Base-by-base conservation (phyloP, 345 rosid genomes). In the Corymbia maculata region DNA sequence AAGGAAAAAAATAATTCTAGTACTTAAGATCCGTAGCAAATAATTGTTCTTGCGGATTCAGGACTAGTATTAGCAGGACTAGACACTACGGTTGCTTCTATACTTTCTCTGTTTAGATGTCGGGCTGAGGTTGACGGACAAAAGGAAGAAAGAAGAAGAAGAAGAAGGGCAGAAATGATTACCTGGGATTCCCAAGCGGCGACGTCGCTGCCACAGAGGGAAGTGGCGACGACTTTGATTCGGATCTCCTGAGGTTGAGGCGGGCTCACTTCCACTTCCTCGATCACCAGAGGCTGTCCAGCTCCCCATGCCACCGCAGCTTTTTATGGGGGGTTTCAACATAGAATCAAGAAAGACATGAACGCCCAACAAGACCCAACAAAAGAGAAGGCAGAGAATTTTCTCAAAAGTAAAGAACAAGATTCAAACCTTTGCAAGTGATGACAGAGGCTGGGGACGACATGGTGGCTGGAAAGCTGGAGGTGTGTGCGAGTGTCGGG, bases 221-320 rank as follows among this genome's bases (percentile, higher is more conserved):
- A 97, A 82, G 99, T 94, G 91, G 93, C 94, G 79, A 95, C 94
- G 6, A 97, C 97, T 93, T 96, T 95, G 91, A 97, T 90, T 86
- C 99, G 91, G 86, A 98, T 96, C 96, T 98, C 99, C 52, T 87
- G 90, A 12, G 96, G 92, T 53, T 91, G 94, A 4, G 99, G 99
- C 79, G 99, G 96, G 89, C 93, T 92, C 86, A 97, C 96, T 92
- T 97, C 93, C 47, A 97, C 97, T 90, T 98, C 94, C 92, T 97
- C 98, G 85, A 98, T 92, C 80, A 97, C 96, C 92, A 98, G 86
- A 36, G 92, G 92, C 94, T 95, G 91, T 61, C 99, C 98, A 87
- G 96, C 94, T 85, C 94, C 96, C 97, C 98, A 97, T 79, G 98
- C 94, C 92, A 98, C 99, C 85, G 98, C 99, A 89, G 99, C 99